Percentiles rank a stretch among this genome's conserved stretches.
phyloP scores from a whole-genome alignment of 768 basidiomycete species.

The Russula griseocarnosa region DNA sequence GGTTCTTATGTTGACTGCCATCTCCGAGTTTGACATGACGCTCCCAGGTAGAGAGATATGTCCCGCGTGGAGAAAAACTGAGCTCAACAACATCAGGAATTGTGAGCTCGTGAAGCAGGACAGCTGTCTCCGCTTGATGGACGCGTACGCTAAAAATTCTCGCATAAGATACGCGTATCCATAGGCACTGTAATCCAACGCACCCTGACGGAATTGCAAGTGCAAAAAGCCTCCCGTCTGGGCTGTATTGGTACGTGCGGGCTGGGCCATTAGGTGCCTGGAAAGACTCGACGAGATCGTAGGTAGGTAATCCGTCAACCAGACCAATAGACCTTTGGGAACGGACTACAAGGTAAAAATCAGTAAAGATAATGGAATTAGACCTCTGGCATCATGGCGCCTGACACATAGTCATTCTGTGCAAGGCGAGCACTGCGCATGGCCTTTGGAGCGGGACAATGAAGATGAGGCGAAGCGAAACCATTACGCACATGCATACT shows the following conservation, averaged over 20 bases:
- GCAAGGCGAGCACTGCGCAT: neutral
- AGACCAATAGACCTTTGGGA: constrained; percentile 92
- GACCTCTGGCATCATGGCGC: neutral
- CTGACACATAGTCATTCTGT: too few species aligned
- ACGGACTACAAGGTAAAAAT: constrained; percentile 54
- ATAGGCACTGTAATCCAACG: constrained; percentile 34
- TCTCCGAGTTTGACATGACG: constrained; percentile 89
- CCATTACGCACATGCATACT: constrained; percentile 71
- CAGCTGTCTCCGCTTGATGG: constrained; percentile 67
- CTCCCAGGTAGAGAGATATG: constrained; percentile 94
- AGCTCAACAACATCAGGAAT: constrained; percentile 78
- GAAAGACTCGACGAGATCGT: constrained; percentile 60
- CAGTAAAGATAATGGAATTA: constrained; percentile 15
- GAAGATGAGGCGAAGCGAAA: neutral
- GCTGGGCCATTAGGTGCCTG: constrained; percentile 64
- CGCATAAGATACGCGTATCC: constrained; percentile 21
- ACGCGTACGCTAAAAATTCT: constrained; percentile 59
- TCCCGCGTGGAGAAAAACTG: constrained; percentile 89
- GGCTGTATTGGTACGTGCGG: constrained; percentile 76
- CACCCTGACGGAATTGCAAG: constrained; percentile 74
- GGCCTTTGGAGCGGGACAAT: neutral
- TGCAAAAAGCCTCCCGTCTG: constrained; percentile 83
- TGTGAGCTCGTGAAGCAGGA: constrained; percentile 69
- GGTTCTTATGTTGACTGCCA: constrained; percentile 88
- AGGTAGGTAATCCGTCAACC: constrained; percentile 76